Conservation (phyloP, 1,284 basidiomycete species). For the Cutaneotrichosporon sp. region DNA sequence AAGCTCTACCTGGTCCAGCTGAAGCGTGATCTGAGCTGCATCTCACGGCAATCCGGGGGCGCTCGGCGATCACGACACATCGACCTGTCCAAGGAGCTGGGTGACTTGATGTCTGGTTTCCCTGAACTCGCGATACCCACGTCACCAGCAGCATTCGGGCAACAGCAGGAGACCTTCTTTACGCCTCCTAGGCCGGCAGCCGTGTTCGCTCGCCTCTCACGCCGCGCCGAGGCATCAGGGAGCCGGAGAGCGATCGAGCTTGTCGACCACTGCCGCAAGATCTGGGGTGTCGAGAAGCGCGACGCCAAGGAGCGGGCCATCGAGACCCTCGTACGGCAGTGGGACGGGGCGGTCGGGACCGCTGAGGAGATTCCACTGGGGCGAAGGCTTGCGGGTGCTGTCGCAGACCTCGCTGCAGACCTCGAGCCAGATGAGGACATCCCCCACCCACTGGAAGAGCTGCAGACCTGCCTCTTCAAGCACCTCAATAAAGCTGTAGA, state of each 20-base stretch:
- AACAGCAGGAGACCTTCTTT: conserved; percentile 30
- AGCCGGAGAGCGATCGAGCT: conserved; percentile 35
- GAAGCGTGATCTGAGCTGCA: conserved; percentile 33
- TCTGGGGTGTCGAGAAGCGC: conserved; percentile 44
- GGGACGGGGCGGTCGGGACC: conserved; percentile 37
- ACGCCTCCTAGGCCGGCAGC: conserved; percentile 36
- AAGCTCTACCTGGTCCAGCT: conserved; percentile 49
- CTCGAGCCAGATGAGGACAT: conserved; percentile 25
- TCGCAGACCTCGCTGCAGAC: conserved; percentile 30
- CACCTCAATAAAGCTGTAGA: conserved; percentile 25
- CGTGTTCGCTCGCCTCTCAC: conserved; percentile 35
- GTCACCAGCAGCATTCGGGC: conserved; percentile 11
- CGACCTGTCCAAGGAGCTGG: conserved; percentile 28
- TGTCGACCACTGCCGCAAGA: conserved; percentile 43
- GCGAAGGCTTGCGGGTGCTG: conserved; percentile 21
- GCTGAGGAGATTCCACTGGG: conserved; percentile 30
- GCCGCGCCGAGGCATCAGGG: conserved; percentile 28
- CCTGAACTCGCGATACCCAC: conserved; percentile 36
- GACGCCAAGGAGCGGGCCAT: conserved; percentile 43
- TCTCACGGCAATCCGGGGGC: conserved; percentile 22
- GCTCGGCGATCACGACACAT: conserved; percentile 32
- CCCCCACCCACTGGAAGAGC: conserved; percentile 28
- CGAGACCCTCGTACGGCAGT: conserved; percentile 33
- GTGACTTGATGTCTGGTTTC: conserved; percentile 29
- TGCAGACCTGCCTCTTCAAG: conserved; percentile 29